A percentile compares a stretch with the other conserved stretches of the same genome.
phyloP scores from a whole-genome alignment of 1,284 basidiomycete genomes.

The Ceratobasidium theobromae region DNA sequence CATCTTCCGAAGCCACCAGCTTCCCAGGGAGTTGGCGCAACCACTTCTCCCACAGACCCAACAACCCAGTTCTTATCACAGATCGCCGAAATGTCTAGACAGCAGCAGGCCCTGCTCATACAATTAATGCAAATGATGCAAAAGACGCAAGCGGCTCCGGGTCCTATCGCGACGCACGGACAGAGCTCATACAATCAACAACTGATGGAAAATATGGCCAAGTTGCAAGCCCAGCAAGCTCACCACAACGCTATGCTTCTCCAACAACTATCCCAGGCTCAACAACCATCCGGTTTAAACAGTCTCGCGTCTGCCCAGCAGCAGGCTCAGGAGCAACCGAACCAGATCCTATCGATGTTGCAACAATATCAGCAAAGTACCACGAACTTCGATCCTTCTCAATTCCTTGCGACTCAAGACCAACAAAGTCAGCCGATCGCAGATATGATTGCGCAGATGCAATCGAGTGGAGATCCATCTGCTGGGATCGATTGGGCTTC shows the following conservation, averaged over 20 bases:
- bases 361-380: slow-evolving; percentile 1
- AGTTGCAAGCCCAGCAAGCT: not conserved
- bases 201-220: not conserved
- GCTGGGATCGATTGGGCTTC: not conserved
- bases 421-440: slow-evolving; percentile 8
- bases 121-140: not conserved
- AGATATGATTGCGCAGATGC: slow-evolving; percentile 10
- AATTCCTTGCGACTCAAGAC: not conserved
- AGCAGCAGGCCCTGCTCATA: too few species aligned
- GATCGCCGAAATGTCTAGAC: not conserved
- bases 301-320: too few species aligned
- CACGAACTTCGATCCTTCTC: not conserved
- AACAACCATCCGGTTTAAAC: not conserved
- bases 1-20: not conserved
- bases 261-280: not conserved
- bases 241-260: not conserved
- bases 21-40: not conserved
- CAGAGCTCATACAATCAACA: not conserved
- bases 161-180: not conserved
- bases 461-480: not conserved
- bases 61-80: not conserved
- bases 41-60: not conserved
- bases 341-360: not conserved
- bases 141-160: not conserved
- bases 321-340: too few species aligned